These are phyloP conservation scores for Yamadazyma siamensis DNA, from an alignment of 1,139 yeast genomes.

Conservation along the genomic window DNA sequence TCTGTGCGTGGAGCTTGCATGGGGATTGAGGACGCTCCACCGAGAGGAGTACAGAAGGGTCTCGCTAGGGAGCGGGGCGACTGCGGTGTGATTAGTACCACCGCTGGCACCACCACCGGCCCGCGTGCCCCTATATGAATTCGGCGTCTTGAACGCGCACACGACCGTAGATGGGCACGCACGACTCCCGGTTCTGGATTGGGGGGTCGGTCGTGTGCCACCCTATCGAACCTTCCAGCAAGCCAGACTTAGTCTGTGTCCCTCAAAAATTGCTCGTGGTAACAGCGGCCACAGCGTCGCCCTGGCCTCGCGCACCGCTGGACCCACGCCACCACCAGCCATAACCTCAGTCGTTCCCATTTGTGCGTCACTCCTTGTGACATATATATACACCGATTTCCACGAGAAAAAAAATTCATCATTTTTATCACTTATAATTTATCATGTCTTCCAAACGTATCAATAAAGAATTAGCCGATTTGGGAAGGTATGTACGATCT, in stretches of 20 bases:
- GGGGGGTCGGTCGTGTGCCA: too few relatives aligned
- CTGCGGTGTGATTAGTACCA: too few relatives aligned
- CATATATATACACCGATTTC: constrained; percentile 6
- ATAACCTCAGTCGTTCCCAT: not conserved
- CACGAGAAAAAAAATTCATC: constrained; percentile 4
- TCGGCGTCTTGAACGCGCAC: too few relatives aligned
- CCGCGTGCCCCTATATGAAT: too few relatives aligned
- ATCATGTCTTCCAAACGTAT: constrained; percentile 89
- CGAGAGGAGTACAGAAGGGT: too few relatives aligned
- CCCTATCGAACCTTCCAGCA: constrained; percentile 3
- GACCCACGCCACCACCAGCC: not conserved
- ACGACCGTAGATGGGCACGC: too few relatives aligned
- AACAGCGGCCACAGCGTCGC: not conserved
- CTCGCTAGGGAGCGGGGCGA: too few relatives aligned
- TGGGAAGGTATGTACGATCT: constrained; percentile 74
- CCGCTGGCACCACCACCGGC: too few relatives aligned
- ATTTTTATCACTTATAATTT: constrained; percentile 4
- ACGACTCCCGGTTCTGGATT: too few relatives aligned
- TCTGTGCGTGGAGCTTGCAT: too few relatives aligned
- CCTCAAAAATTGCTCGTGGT: not conserved
- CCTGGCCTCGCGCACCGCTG: too few relatives aligned
- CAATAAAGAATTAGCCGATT: constrained; percentile 90
- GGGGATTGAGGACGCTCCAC: too few relatives aligned
- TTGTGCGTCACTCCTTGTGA: constrained; percentile 4
- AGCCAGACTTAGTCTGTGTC: not conserved